Evolutionary conservation across 495 filamentous ascomycete genomes (phyloP).

Genomic region (Penicillium lividum): DNA sequence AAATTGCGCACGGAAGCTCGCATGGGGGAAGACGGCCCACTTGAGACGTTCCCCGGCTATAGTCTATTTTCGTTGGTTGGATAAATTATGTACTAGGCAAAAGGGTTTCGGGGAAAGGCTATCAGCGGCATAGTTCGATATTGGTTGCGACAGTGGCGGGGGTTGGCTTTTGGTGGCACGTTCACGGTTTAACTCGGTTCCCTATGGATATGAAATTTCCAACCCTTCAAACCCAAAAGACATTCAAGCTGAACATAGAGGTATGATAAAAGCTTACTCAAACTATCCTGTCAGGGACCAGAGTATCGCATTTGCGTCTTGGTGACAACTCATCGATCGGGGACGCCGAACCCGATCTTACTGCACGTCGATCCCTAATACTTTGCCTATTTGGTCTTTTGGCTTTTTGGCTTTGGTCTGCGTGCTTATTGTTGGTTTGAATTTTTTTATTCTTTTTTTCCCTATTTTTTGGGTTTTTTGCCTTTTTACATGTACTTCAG

Average conservation of each 20-base stretch:
- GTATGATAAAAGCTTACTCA: not conserved
- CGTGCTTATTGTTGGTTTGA: not conserved
- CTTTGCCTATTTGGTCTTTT: slow-evolving; percentile 1
- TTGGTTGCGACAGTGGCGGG: slow-evolving; percentile 2
- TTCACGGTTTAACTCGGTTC: not conserved
- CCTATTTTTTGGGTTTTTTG: not conserved
- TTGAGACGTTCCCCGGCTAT: slow-evolving; percentile 11
- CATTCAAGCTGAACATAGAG: slow-evolving; percentile 5
- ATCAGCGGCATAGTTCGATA: slow-evolving; percentile 15
- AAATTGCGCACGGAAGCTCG: slow-evolving; percentile 22
- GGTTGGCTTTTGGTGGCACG: not conserved
- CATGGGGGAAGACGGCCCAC: slow-evolving; percentile 17
- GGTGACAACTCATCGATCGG: slow-evolving; percentile 32
- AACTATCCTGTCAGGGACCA: slow-evolving; percentile 6
- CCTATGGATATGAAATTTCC: not conserved
- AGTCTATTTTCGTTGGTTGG: slow-evolving; percentile 10
- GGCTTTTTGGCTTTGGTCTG: slow-evolving; percentile 5
- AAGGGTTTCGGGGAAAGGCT: slow-evolving; percentile 11
- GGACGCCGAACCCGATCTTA: slow-evolving; percentile 28
- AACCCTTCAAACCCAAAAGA: not conserved
- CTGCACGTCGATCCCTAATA: slow-evolving; percentile 21
- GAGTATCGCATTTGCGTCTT: slow-evolving; percentile 23
- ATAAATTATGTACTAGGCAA: not conserved
- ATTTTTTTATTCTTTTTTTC: not conserved
- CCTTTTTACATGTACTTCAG: not conserved